Percentiles rank a stretch among this genome's conserved stretches.
phyloP scores from a whole-genome alignment of 805 yeast genomes.

The Wickerhamomyces subpelliculosus region DNA sequence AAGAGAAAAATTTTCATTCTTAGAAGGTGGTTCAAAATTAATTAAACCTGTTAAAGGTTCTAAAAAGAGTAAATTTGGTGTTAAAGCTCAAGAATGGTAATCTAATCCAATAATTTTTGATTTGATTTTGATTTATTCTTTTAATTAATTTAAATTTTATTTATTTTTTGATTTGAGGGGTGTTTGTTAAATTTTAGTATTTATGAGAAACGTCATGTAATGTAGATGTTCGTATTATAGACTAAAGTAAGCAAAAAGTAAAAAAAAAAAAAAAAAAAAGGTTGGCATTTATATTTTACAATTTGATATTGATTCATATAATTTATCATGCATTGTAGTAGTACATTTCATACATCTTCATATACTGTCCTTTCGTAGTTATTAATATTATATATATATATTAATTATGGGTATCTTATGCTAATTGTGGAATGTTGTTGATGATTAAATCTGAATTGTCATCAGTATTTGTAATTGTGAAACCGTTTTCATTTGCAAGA shows the following conservation, averaged over 20 bases:
- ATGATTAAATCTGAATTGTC: conserved; percentile 18
- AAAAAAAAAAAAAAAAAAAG: too few relatives aligned
- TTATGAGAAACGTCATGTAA: too few relatives aligned
- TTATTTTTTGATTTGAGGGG: neutral
- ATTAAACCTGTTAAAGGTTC: conserved; percentile 61
- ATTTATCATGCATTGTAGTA: too few relatives aligned
- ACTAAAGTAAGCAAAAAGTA: too few relatives aligned
- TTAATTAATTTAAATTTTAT: conserved; percentile 1
- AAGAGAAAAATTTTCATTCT: conserved; percentile 77
- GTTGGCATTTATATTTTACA: too few relatives aligned
- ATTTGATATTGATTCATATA: too few relatives aligned
- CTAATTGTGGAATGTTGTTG: conserved; percentile 1
- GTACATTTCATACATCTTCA: too few relatives aligned
- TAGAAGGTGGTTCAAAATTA: conserved; percentile 79
- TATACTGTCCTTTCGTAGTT: too few relatives aligned
- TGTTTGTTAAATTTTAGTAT: too few relatives aligned
- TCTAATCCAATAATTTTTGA: neutral
- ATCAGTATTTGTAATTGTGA: conserved; percentile 39
- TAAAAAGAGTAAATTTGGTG: conserved; percentile 61
- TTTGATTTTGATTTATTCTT: neutral
- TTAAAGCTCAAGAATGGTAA: conserved; percentile 72
- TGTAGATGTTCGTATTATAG: too few relatives aligned
- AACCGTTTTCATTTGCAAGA: conserved; percentile 80
- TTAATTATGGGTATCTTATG: neutral
- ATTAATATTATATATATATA: too few relatives aligned